These are phyloP conservation scores for Boechera stricta DNA, from an alignment of 345 rosid species.

Conservation along the genomic window DNA sequence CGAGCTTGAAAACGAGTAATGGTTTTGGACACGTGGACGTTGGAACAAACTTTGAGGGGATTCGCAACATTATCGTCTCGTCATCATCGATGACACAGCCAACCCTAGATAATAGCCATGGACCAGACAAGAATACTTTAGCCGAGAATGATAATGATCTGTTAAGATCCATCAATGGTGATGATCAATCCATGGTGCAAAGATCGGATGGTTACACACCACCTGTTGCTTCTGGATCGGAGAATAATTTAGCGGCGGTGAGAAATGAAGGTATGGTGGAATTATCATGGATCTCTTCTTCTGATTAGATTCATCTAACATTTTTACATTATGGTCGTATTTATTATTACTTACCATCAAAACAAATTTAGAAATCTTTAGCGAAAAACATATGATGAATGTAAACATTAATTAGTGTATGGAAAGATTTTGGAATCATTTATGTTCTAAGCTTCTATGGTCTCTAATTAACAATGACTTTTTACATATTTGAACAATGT, in stretches of 20 bases:
- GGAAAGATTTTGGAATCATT: constrained; percentile 31
- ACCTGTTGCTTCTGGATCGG: constrained; percentile 46
- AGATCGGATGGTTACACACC: constrained; percentile 45
- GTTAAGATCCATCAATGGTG: constrained; percentile 51
- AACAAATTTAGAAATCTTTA: constrained; percentile 5
- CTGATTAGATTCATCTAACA: constrained; percentile 48
- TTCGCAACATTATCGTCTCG: constrained; percentile 57
- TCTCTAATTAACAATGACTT: constrained; percentile 22
- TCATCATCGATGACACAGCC: constrained; percentile 38
- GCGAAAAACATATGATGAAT: constrained; percentile 23
- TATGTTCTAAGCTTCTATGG: constrained; percentile 25
- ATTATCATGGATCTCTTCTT: constrained; percentile 83
- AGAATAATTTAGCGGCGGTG: constrained; percentile 40
- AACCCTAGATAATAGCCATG: constrained; percentile 43
- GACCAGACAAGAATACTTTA: constrained; percentile 28
- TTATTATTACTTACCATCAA: constrained; percentile 5
- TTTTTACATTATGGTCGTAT: constrained; percentile 22
- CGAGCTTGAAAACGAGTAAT: constrained; percentile 32
- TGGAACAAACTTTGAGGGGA: constrained; percentile 46
- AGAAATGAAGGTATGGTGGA: constrained; percentile 72
- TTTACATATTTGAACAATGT: constrained; percentile 28
- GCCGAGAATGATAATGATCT: constrained; percentile 36
- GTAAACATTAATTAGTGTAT: constrained; percentile 18
- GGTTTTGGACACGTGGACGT: constrained; percentile 35
- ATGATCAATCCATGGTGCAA: constrained; percentile 40